Base-by-base conservation (phyloP, 208 protist genomes). In the Angomonas deanei region DNA sequence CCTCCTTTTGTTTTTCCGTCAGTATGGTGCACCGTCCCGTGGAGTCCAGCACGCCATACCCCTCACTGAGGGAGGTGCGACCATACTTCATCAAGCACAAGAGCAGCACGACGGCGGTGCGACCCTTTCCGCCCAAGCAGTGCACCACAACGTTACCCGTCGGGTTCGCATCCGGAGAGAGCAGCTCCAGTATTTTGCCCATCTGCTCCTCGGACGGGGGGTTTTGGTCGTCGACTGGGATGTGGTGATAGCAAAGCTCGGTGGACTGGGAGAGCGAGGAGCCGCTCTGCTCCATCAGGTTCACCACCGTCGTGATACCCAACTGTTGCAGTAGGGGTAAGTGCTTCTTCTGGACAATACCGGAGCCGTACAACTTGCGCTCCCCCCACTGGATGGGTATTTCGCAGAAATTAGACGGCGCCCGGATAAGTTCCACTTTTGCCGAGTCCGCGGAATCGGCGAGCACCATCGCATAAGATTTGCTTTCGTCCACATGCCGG, bases 41-140 rank as follows among this genome's bases (percentile, higher is more conserved):
- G 5, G 42, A 5, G 23, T 59, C 50, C 30, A 67, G 54, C n/a
- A 21, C 50, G 24, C 50, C 52, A 30, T 54, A 67, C 24, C 50
- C 62, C 2, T 58, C 62, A 15, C 38, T 36, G 5, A 67, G 38
- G 17, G 62, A 52, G 34, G 38, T 49, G 24, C 36, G n/a, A 26
- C 15, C 3, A 28, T 49, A 56, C 21, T 39, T 49, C 62, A 67
- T 67, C 13, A 67, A 36, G 39, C 59, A 67, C 13, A 34, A 21
- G 1, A 67, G 62, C 5, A 67, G n/a, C 11, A 59, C 62, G 28
- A 60, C 57, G 3, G 62, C 62, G 11, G 62, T 67, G 15, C 62
- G 47, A 17, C 62, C 62, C 3, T 54, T 50, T 13, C 62, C 62
- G 34, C 62, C 62, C 26, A 67, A 50, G 23, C 62, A 67, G 39